These are phyloP conservation scores for Erodium trifolium DNA, from an alignment of 441 rosid genomes.

Conservation along the genomic window DNA sequence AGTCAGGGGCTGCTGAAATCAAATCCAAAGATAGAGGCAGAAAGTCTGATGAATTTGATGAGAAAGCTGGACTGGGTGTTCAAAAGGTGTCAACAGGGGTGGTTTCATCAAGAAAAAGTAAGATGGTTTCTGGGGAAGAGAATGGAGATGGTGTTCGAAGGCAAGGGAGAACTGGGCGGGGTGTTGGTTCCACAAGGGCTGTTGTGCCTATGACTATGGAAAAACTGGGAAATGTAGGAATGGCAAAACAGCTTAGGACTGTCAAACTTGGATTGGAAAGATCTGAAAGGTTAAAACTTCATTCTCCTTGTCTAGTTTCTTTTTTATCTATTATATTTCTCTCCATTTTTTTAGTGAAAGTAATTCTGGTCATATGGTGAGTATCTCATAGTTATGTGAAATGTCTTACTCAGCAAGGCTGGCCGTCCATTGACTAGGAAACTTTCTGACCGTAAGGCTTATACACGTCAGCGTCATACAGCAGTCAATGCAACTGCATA, in stretches of 20 bases:
- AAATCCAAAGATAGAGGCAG: slow-evolving; percentile 70
- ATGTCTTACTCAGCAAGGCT: slow-evolving; percentile 52
- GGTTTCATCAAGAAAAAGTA: slow-evolving; percentile 69
- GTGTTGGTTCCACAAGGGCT: slow-evolving; percentile 56
- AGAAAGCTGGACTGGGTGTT: slow-evolving; percentile 53
- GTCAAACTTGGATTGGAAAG: slow-evolving; percentile 74
- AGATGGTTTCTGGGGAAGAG: slow-evolving; percentile 57
- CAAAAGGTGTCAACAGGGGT: slow-evolving; percentile 57
- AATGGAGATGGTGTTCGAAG: slow-evolving; percentile 69
- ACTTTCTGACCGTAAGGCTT: slow-evolving; percentile 92
- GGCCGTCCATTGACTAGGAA: slow-evolving; percentile 94
- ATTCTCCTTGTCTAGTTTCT: slow-evolving; percentile 13
- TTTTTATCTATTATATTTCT: slow-evolving; percentile 13
- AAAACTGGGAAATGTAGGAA: slow-evolving; percentile 66
- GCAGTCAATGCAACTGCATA: slow-evolving; percentile 51
- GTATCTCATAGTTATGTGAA: slow-evolving; percentile 27
- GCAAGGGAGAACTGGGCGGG: slow-evolving; percentile 83
- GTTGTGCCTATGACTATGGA: slow-evolving; percentile 47
- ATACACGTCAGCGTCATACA: slow-evolving; percentile 68
- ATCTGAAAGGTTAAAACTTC: slow-evolving; percentile 55
- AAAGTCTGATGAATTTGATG: slow-evolving; percentile 63
- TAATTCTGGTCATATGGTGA: slow-evolving; percentile 9
- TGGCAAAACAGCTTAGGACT: slow-evolving; percentile 83
- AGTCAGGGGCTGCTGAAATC: slow-evolving; percentile 66
- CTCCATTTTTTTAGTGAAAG: slow-evolving; percentile 9